Evolutionary conservation across 345 rosid genomes (phyloP), one percentile per base, ranked within the genome.

Genomic region (Cardamine chenopodiifolia): DNA sequence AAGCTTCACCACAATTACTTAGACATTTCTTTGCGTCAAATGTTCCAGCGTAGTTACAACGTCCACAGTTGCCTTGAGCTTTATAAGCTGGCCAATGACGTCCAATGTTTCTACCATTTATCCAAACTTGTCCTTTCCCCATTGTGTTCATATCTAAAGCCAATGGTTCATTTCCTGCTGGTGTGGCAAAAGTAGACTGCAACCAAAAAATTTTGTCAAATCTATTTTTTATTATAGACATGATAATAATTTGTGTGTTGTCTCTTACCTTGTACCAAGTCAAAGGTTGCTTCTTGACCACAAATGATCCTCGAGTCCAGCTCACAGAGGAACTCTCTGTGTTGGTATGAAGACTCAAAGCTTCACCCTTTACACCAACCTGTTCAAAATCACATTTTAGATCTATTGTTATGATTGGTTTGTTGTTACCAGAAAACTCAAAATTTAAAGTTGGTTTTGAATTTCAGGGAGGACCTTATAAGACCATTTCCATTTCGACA

Each of bases 51-150:
- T 95, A 95, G 68, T 83, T 83, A 54, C 99, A 95, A 18, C 70
- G 81, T 5, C 87, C 85, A 29, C 98, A 95, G 45, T 73, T 75
- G 11, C 99, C 99, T 25, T 39, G 81, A 17, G 96, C 98, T 66
- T 68, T 86, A 39, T 86, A 84, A 34, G 62, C 88, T 13, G 93
- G 87, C 97, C 96, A 88, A 62, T 93, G 87, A 19, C 98, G 88
- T 65, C 98, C 98, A n/a, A 93, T 84, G 73, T 87, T 90, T 71
- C 75, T 80, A 53, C 98, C 96, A 29, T 93, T 93, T 42, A 93
- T 82, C 98, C 98, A 93, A 54, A 93, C 68, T 77, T 87, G 86
- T 32, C 98, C 92, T 70, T 89, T 87, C 14, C 95, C 95, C 92
- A 89, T 89, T 76, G 87, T 83, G 75, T 74, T 76, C 97, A 91